phyloP scores from a whole-genome alignment of 495 filamentous ascomycete species.

The Tuber calosporum region DNA sequence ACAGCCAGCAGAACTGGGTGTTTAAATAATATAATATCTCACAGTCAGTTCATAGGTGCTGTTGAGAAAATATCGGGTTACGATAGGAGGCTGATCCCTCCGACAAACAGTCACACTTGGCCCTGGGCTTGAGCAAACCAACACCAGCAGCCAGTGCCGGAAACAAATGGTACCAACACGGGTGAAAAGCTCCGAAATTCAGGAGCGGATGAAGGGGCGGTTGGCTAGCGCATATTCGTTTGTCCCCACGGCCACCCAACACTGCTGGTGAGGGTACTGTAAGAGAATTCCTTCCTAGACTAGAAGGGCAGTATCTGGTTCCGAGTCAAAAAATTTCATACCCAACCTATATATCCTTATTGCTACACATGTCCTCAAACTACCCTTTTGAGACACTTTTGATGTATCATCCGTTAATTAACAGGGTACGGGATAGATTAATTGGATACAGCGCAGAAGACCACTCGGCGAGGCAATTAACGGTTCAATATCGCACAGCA shows the following conservation, averaged over 20 bases:
- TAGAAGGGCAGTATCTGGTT: background rate
- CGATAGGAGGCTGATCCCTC: background rate
- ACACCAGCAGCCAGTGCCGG: background rate
- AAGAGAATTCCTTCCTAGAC: background rate
- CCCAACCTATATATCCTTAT: background rate
- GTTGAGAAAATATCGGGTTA: background rate
- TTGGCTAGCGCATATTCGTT: background rate
- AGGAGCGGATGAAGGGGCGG: background rate
- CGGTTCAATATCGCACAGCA: background rate
- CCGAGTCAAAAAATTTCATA: background rate
- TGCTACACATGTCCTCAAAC: background rate
- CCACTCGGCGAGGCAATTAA: constrained; percentile 3
- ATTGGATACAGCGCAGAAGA: background rate
- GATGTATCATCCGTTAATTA: background rate
- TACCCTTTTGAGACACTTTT: background rate
- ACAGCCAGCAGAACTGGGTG: background rate
- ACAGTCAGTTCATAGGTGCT: background rate
- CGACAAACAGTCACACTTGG: background rate
- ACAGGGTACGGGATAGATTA: background rate
- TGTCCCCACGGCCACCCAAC: background rate
- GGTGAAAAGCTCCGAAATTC: background rate
- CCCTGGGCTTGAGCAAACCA: background rate
- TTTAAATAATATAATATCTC: background rate
- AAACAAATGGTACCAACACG: background rate
- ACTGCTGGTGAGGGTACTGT: background rate